Conservation (phyloP, 805 yeast genomes). For the Helenozyma rhizophorensis region DNA sequence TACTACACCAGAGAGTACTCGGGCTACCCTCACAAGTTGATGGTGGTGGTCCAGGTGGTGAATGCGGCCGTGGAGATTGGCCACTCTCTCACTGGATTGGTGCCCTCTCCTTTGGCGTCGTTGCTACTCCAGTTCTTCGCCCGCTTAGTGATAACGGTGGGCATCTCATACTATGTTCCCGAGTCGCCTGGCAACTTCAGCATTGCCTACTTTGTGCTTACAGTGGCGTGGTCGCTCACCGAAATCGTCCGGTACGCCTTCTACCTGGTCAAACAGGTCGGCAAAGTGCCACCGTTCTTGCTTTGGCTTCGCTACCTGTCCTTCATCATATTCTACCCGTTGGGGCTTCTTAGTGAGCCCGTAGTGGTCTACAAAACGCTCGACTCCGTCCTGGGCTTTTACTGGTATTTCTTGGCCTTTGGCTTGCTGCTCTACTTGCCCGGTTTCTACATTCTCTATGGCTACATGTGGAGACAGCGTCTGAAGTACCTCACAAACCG, state of each 20-base stretch:
- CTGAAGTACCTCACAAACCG: conserved; percentile 9
- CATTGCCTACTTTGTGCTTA: conserved; percentile 17
- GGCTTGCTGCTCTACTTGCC: conserved; percentile 26
- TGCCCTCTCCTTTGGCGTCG: conserved; percentile 24
- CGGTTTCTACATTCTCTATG: conserved; percentile 25
- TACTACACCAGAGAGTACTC: conserved; percentile 7
- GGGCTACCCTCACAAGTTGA: conserved; percentile 25
- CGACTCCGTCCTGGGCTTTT: conserved; percentile 10
- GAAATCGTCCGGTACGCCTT: conserved; percentile 28
- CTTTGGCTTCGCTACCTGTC: conserved; percentile 28
- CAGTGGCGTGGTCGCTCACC: conserved; percentile 26
- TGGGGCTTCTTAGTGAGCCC: conserved; percentile 26
- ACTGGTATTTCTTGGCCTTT: conserved; percentile 20
- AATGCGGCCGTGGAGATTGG: conserved; percentile 23
- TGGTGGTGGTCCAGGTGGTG: conserved; percentile 21
- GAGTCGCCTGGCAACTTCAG: conserved; percentile 25
- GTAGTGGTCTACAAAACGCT: conserved; percentile 23
- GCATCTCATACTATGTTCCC: conserved; percentile 26
- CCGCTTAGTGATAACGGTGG: conserved; percentile 24
- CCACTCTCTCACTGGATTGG: conserved; percentile 23
- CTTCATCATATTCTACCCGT: conserved; percentile 27
- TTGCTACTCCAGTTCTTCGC: conserved; percentile 26
- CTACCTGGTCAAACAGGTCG: conserved; percentile 19
- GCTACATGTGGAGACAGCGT: conserved; percentile 29
- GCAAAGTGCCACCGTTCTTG: conserved; percentile 15